Evolutionary conservation across 345 rosid species (phyloP), one percentile per base, ranked within the genome.

Genomic region (Microcos paniculata): DNA sequence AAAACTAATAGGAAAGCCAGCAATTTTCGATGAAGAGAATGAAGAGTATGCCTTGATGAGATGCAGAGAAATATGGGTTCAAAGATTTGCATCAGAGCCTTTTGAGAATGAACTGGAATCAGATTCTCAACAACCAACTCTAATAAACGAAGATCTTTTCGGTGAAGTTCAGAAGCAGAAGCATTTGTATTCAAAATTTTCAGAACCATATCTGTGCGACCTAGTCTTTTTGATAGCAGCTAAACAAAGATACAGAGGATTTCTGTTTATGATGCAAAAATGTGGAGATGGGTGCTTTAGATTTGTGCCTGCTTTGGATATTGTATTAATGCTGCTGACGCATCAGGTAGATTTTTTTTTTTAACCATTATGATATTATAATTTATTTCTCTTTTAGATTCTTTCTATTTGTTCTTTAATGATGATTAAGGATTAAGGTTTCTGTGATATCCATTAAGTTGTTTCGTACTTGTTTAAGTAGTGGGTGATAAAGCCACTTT

Each of bases 31-130:
- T 59, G 86, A 91, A 40, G 93, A 84, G 75, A 95, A 93, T 56
- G 94, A 89, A 75, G 97, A 91, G 53, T 93, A 95, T 77, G 94
- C 98, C 0, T 77, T 88, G 61, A 74, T 84, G 83, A 92, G 94
- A 77, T 91, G 96, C 80, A 88, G 84, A 57, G 86, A 85, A 53
- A 49, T 84, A 15, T 95, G 99, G 99, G 68, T 51, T 35, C 65
- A 18, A 23, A 76, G 86, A 78, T 90, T 86, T 74, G 92, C 96
- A 59, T 45, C 49, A 2, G 98, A 95, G 83, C 82, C 90, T 74
- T 95, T 93, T 46, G 97, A 90, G 84, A 95, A 87, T 72, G 92
- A 91, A 80, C 74, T 78, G 6, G 87, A 84, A 76, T 79, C 78
- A 8, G 88, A 84, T 74, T 78, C 80, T 9, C 67, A 74, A 43